phyloP scores from a whole-genome alignment of 2,329 filamentous ascomycete species.

The Epichloe elymi region DNA sequence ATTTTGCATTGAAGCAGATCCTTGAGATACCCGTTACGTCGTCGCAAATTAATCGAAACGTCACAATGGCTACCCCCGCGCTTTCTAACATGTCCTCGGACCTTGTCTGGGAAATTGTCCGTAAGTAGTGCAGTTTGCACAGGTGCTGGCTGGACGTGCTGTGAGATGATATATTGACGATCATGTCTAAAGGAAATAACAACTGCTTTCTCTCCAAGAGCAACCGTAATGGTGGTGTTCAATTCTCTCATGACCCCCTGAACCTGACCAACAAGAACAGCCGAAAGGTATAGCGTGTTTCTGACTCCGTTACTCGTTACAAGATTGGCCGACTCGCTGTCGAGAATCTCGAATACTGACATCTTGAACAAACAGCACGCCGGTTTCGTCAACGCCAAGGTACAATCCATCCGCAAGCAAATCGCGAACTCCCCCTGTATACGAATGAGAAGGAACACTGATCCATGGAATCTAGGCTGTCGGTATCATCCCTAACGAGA shows the following conservation, averaged over 20 bases:
- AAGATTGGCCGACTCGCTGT: background rate
- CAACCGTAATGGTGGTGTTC: slow-evolving; percentile 61
- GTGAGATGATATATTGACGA: background rate
- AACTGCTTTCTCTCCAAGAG: slow-evolving; percentile 92
- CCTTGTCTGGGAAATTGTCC: slow-evolving; percentile 88
- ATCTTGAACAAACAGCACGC: slow-evolving; percentile 48
- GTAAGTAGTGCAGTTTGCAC: slow-evolving; percentile 49
- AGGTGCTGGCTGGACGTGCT: background rate
- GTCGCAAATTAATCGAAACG: slow-evolving; percentile 19
- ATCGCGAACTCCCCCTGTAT: slow-evolving; percentile 1
- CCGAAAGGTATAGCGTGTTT: slow-evolving; percentile 55
- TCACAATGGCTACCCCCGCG: slow-evolving; percentile 41
- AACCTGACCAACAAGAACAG: slow-evolving; percentile 88
- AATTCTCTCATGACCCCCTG: slow-evolving; percentile 87
- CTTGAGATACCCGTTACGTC: slow-evolving; percentile 9
- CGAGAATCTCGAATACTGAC: slow-evolving; percentile 22
- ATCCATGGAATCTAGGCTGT: slow-evolving; percentile 49
- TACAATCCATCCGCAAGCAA: slow-evolving; percentile 26
- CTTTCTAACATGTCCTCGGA: slow-evolving; percentile 73
- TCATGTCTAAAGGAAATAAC: slow-evolving; percentile 50
- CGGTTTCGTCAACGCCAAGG: slow-evolving; percentile 89
- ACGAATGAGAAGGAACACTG: slow-evolving; percentile 5
- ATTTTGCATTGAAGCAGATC: slow-evolving; percentile 15
- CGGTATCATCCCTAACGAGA: slow-evolving; percentile 61
- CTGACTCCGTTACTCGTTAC: background rate